Percentiles rank a stretch among this genome's conserved stretches.
phyloP scores from a whole-genome alignment of 352 stramenopile species.

The Blastocystis sp. region DNA sequence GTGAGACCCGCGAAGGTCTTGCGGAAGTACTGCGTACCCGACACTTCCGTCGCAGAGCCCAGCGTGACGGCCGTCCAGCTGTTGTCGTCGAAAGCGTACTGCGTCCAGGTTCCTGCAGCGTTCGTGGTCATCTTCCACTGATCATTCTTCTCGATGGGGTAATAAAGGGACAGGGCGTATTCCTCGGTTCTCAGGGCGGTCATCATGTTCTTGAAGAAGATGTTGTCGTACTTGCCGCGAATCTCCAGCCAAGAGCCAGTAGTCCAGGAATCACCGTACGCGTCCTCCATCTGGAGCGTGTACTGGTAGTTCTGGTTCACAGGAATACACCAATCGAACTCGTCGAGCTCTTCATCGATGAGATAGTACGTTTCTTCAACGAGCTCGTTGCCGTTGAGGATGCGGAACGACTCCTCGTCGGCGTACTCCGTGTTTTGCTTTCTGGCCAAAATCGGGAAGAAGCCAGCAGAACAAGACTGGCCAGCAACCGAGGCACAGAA shows the following conservation, averaged over 20 bases:
- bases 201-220: slow-evolving; percentile 36
- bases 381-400: background rate
- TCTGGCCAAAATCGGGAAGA: background rate
- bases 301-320: slow-evolving; percentile 3
- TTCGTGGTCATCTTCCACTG: slow-evolving; percentile 30
- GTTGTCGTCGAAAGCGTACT: background rate
- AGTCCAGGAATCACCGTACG: background rate
- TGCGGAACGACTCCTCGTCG: slow-evolving; percentile 28
- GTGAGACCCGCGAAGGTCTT: too few relatives aligned
- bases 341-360: background rate
- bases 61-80: background rate
- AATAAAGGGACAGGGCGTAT: background rate
- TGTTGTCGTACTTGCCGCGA: background rate
- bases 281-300: background rate
- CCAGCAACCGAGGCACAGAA: too few relatives aligned
- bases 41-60: background rate
- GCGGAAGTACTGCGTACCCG: too few relatives aligned
- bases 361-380: background rate
- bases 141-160: background rate
- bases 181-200: background rate
- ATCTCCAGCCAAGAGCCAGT: background rate
- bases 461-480: too few relatives aligned
- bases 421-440: slow-evolving; percentile 1
- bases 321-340: slow-evolving; percentile 23
- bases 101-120: background rate